Percentiles rank a stretch among this genome's conserved stretches.
phyloP scores from a whole-genome alignment of 2,329 filamentous ascomycete genomes.

The Allantophomopsis lycopodina region DNA sequence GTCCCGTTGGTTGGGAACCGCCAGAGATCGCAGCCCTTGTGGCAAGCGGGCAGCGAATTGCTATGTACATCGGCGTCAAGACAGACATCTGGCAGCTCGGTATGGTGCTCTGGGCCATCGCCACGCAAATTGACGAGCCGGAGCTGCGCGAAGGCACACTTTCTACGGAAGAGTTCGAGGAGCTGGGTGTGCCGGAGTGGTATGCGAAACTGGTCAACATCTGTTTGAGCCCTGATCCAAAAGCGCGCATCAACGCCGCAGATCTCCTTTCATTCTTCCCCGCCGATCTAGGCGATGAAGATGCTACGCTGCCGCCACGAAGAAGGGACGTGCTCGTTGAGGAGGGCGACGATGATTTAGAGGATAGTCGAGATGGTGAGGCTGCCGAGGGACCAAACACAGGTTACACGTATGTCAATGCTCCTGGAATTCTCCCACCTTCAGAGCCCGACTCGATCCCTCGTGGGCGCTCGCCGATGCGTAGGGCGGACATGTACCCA shows the following conservation, averaged over 20 bases:
- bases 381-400: too few relatives aligned
- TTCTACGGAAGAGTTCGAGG: constrained; percentile 31
- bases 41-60: constrained; percentile 76
- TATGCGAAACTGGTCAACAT: constrained; percentile 63
- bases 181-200: constrained; percentile 59
- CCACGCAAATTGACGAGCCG: constrained; percentile 78
- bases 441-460: too few relatives aligned
- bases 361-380: too few relatives aligned
- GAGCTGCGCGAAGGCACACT: constrained; percentile 66
- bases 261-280: constrained; percentile 61
- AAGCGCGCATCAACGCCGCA: constrained; percentile 58
- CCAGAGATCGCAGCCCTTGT: constrained; percentile 81
- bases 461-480: too few relatives aligned
- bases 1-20: constrained; percentile 93
- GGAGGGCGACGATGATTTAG: too few relatives aligned
- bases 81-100: constrained; percentile 92
- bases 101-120: constrained; percentile 93
- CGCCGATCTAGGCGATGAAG: constrained; percentile 4
- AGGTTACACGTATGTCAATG: too few relatives aligned
- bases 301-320: not conserved
- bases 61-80: constrained; percentile 97
- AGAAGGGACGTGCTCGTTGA: too few relatives aligned
- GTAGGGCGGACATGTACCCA: too few relatives aligned
- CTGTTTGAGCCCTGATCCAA: constrained; percentile 66
- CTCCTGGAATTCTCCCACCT: too few relatives aligned